phyloP scores from a whole-genome alignment of 2,329 filamentous ascomycete genomes.

The Verticillium dahliae region DNA sequence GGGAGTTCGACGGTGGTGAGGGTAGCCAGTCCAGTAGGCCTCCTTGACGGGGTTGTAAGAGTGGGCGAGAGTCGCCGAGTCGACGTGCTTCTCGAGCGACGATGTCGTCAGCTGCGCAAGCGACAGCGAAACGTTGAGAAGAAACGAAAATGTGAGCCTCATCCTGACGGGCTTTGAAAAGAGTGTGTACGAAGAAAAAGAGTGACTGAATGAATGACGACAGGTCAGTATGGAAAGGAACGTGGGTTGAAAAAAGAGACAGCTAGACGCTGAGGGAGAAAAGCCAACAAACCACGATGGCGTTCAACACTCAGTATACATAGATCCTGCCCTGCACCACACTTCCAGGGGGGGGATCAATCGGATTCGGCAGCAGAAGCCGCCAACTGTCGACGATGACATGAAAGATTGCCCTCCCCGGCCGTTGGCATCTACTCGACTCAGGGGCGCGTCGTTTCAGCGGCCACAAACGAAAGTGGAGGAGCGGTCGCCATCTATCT shows the following conservation, averaged over 20 bases:
- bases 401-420: neutral
- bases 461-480: neutral
- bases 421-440: neutral
- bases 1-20: constrained; percentile 55
- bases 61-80: constrained; percentile 39
- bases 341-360: neutral
- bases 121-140: constrained; percentile 2
- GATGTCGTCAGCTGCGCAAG: constrained; percentile 13
- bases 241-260: neutral
- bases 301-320: neutral
- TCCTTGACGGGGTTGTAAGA: constrained; percentile 51
- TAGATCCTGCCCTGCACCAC: neutral
- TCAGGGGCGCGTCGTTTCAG: neutral
- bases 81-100: constrained; percentile 22
- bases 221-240: neutral
- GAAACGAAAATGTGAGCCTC: constrained; percentile 2
- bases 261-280: neutral
- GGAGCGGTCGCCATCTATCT: neutral
- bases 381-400: neutral
- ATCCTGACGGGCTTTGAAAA: constrained; percentile 1
- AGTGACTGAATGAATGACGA: neutral
- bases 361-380: neutral
- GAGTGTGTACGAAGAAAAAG: neutral
- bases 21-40: constrained; percentile 55
- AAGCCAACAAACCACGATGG: neutral